Conservation (phyloP, 2,329 filamentous ascomycete genomes). For the Geoglossum cookeanum region DNA sequence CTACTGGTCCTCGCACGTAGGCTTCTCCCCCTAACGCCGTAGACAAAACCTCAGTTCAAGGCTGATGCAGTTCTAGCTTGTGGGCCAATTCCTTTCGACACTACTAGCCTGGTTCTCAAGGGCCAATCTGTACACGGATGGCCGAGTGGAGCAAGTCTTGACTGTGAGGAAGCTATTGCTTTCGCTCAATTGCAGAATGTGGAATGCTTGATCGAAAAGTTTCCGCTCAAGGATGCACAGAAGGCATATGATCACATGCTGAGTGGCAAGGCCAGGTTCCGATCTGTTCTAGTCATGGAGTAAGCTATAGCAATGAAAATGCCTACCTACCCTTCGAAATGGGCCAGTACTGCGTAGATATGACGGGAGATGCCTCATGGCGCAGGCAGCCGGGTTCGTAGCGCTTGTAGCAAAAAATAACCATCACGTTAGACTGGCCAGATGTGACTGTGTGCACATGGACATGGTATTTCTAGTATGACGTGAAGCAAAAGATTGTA, state of each 20-base stretch:
- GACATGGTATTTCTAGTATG: too few relatives aligned
- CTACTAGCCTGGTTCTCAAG: constrained; percentile 25
- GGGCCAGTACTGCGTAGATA: too few relatives aligned
- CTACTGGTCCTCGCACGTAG: constrained; percentile 19
- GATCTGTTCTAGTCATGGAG: constrained; percentile 30
- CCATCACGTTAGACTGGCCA: too few relatives aligned
- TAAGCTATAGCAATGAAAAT: constrained; percentile 10
- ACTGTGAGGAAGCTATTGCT: constrained; percentile 32
- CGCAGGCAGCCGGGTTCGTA: too few relatives aligned
- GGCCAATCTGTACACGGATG: constrained; percentile 30
- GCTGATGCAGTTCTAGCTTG: constrained; percentile 16
- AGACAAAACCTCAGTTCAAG: not conserved
- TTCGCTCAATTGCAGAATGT: constrained; percentile 29
- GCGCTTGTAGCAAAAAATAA: too few relatives aligned
- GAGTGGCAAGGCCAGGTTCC: constrained; percentile 30
- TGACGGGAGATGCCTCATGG: too few relatives aligned
- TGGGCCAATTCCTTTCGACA: constrained; percentile 26
- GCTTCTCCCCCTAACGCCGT: constrained; percentile 6
- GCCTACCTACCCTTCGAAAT: not conserved
- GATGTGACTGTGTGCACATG: too few relatives aligned
- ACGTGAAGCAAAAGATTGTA: too few relatives aligned
- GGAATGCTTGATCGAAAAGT: constrained; percentile 34
- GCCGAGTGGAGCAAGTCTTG: constrained; percentile 32
- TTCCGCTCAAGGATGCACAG: constrained; percentile 29
- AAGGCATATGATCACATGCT: constrained; percentile 32